These are phyloP conservation scores for Marvania coccoides DNA, from an alignment of 139 green algal genomes.

Conservation along the genomic window DNA sequence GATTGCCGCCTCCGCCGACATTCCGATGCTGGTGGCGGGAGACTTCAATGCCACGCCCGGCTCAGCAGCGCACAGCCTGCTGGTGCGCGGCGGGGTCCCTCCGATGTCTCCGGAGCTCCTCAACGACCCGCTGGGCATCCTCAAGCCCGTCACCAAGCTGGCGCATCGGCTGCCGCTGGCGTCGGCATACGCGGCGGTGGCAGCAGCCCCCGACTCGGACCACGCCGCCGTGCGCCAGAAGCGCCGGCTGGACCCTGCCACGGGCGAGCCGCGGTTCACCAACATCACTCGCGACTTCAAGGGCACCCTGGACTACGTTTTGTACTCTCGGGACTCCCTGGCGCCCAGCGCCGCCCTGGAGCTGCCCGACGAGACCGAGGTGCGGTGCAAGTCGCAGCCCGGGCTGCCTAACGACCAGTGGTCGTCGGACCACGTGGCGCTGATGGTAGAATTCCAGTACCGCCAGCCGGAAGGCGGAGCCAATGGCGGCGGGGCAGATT, in stretches of 20 bases:
- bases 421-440: slow-evolving; percentile 81
- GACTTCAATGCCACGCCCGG: slow-evolving; percentile 95
- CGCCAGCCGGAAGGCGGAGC: not conserved
- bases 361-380: slow-evolving; percentile 70
- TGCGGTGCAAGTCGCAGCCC: slow-evolving; percentile 35
- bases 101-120: slow-evolving; percentile 48
- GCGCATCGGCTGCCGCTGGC: slow-evolving; percentile 56
- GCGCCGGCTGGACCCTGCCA: slow-evolving; percentile 47
- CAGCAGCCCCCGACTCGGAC: slow-evolving; percentile 9
- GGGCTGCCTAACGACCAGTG: slow-evolving; percentile 82
- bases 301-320: slow-evolving; percentile 94
- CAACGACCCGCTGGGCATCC: slow-evolving; percentile 74
- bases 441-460: slow-evolving; percentile 88
- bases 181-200: slow-evolving; percentile 41
- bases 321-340: slow-evolving; percentile 78
- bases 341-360: slow-evolving; percentile 77
- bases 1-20: slow-evolving; percentile 89
- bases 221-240: slow-evolving; percentile 33
- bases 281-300: slow-evolving; percentile 84
- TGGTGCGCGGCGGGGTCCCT: slow-evolving; percentile 73
- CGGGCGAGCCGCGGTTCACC: slow-evolving; percentile 60
- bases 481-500: not conserved
- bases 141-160: slow-evolving; percentile 65
- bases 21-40: slow-evolving; percentile 91
- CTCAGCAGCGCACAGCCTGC: slow-evolving; percentile 81